Evolutionary conservation across 2,329 filamentous ascomycete species (phyloP).

Genomic region (Xylaria sp.): DNA sequence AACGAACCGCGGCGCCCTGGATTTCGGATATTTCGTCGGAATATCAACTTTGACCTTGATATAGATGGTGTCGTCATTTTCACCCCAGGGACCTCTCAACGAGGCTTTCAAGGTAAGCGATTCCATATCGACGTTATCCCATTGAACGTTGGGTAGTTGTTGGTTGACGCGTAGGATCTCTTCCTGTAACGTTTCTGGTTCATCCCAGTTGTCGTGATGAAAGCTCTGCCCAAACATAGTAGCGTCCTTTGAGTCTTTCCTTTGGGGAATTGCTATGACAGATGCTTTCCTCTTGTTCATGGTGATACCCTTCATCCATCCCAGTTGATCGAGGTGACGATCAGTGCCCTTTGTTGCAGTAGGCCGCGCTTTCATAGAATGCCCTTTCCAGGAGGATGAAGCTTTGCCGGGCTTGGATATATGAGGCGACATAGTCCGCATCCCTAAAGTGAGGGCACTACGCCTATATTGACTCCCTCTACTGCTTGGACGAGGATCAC

Average conservation of each 20-base stretch:
- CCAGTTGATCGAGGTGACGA: constrained; percentile 67
- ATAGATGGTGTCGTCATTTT: constrained; percentile 66
- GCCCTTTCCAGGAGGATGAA: constrained; percentile 64
- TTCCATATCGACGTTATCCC: constrained; percentile 73
- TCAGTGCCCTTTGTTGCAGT: constrained; percentile 56
- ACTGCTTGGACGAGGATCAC: constrained; percentile 63
- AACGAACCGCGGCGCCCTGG: constrained; percentile 66
- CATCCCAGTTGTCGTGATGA: constrained; percentile 67
- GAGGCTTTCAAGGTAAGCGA: constrained; percentile 68
- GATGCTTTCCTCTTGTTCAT: constrained; percentile 67
- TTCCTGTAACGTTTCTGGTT: constrained; percentile 71
- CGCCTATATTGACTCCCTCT: constrained; percentile 57
- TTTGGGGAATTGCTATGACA: constrained; percentile 56
- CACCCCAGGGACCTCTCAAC: constrained; percentile 72
- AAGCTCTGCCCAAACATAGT: constrained; percentile 63
- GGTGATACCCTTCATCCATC: constrained; percentile 76
- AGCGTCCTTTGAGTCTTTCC: constrained; percentile 65
- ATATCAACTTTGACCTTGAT: constrained; percentile 71
- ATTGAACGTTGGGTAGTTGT: constrained; percentile 71
- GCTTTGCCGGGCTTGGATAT: constrained; percentile 50
- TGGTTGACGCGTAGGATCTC: constrained; percentile 71
- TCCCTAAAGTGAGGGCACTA: constrained; percentile 57
- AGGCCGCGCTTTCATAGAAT: constrained; percentile 69
- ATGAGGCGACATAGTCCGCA: constrained; percentile 58
- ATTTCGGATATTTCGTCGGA: constrained; percentile 68